Conservation (phyloP, 371 early-diverging fungal genomes). For the Mucor velutinosus region DNA sequence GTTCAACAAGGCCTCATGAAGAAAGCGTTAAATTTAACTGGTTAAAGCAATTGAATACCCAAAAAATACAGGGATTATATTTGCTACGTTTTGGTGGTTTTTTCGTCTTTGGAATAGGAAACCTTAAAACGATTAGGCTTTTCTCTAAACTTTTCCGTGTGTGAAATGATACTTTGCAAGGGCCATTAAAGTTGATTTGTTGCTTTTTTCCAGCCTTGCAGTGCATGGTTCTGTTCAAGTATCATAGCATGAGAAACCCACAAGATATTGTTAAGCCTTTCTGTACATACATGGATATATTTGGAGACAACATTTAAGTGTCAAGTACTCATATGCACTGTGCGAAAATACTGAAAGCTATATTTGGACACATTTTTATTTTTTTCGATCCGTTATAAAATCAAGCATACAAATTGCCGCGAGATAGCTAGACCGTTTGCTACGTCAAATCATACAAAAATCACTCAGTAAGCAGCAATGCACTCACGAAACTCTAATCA, state of each 20-base stretch:
- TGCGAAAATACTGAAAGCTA: neutral
- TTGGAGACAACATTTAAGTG: neutral
- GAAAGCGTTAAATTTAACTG: neutral
- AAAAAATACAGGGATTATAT: neutral
- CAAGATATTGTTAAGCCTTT: neutral
- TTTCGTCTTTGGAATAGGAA: neutral
- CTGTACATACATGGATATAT: neutral
- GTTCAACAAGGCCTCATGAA: neutral
- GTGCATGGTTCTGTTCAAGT: neutral
- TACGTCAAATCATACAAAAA: neutral
- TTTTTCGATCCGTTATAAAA: neutral
- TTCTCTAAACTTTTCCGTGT: no score
- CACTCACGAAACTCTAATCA: neutral
- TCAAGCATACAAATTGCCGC: neutral
- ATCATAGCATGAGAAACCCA: neutral
- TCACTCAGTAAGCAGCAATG: neutral
- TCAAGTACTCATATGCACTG: neutral
- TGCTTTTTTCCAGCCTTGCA: neutral
- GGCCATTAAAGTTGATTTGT: neutral
- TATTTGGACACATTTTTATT: neutral
- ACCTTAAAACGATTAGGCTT: neutral
- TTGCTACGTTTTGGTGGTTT: no score
- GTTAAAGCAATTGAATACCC: neutral
- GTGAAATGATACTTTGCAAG: no score
- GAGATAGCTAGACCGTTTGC: neutral